Conservation (phyloP, 1,284 basidiomycete species). For the Sparassis latifolia region DNA sequence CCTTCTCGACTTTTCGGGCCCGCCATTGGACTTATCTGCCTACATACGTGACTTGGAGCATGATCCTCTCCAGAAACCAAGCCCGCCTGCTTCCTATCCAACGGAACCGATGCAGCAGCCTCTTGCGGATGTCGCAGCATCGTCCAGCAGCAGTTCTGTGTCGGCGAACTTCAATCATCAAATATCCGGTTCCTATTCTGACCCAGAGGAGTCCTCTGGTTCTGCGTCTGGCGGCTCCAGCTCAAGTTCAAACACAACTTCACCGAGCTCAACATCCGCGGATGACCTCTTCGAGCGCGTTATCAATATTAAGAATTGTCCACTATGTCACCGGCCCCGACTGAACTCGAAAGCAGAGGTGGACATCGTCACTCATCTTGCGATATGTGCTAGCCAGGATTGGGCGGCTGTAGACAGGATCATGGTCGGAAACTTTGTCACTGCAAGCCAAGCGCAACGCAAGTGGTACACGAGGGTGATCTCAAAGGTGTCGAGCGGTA, state of each 20-base stretch:
- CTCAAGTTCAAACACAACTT: constrained; percentile 12
- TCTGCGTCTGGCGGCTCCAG: constrained; percentile 13
- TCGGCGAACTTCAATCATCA: constrained; percentile 18
- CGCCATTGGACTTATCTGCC: constrained; percentile 25
- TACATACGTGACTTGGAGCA: constrained; percentile 14
- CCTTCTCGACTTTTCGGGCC: constrained; percentile 61
- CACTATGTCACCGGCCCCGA: constrained; percentile 86
- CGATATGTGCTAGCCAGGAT: constrained; percentile 89
- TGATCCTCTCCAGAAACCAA: constrained; percentile 10
- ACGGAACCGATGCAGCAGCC: constrained; percentile 44
- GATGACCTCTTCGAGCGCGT: constrained; percentile 71
- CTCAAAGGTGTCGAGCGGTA: constrained; percentile 76
- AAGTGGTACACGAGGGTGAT: constrained; percentile 95
- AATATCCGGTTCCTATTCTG: constrained; percentile 33
- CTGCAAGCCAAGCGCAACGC: constrained; percentile 90
- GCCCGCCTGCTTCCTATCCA: constrained; percentile 20
- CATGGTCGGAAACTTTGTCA: constrained; percentile 93
- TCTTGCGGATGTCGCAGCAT: constrained; percentile 23
- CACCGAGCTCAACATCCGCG: constrained; percentile 7
- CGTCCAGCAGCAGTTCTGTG: constrained; percentile 5
- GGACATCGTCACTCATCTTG: constrained; percentile 91
- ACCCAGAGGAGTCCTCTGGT: constrained; percentile 38
- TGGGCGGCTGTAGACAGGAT: constrained; percentile 87
- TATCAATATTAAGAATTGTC: constrained; percentile 93
- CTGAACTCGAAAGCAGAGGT: constrained; percentile 83